Base-by-base conservation (phyloP, 2,329 filamentous ascomycete species). In the Monilinia aucupariae region DNA sequence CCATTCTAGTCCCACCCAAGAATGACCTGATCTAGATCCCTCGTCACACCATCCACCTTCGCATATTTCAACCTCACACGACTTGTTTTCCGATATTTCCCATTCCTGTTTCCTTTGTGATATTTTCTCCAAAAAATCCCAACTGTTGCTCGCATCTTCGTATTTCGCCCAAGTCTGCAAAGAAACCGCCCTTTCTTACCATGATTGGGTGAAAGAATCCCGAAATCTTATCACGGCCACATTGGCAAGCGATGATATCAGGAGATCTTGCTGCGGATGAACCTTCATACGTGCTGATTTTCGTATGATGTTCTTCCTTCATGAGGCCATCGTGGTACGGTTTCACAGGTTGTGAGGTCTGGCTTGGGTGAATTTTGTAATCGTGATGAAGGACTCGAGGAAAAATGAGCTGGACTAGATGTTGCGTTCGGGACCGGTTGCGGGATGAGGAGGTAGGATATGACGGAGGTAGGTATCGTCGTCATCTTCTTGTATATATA, bases 201-300 rank as follows among this genome's bases (percentile, higher is more conserved):
- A 3, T 30, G 3, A 54, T 54, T 54, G 9, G 52, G 8, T 9
- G 1, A 20, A 15, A 2, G 2, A 13, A 5, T 12, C 8, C 8
- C n/a, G 22, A 12, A 9, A 45, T 9, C 6, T 17, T 41, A 5
- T 41, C 10, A 20, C 20, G 20, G 15, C 4, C 0, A 41, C 41
- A 41, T 45, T 56, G n/a, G 10, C 53, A 56, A 45, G 39, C 39
- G 39, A 45, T n/a, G 30, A 22, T n/a, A 56, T 56, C 41, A 56
- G 53, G 53, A 56, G 53, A 56, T 34, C 3, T 47, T 22, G 10
- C 15, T 34, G 15, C 6, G 20, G 34, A 20, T 20, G 3, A n/a
- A n/a, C 13, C 4, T 13, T 6, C 20, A 51, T 20, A 3, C 5
- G 30, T 22, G 49, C 49, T 52, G 30, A 52, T 32, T 25, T 56